Percentiles rank a stretch among this genome's conserved stretches.
These are phyloP conservation scores for Taxillus chinensis DNA, from an alignment of 164 flowering plant genomes.

Conservation along the genomic window DNA sequence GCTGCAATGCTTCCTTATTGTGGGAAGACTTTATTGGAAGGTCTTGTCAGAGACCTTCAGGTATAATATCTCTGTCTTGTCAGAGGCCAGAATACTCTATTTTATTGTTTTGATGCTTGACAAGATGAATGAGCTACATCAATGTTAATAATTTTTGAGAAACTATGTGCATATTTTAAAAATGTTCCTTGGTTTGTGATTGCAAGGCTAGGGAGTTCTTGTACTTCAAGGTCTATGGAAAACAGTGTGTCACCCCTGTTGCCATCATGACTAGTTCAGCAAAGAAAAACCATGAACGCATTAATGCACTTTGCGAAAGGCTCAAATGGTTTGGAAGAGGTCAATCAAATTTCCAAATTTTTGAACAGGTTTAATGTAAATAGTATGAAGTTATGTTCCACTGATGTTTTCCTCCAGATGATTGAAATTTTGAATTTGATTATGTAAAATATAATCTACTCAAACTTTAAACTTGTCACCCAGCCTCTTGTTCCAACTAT, in stretches of 20 bases:
- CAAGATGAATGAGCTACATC: conserved; percentile 1
- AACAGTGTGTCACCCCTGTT: conserved; percentile 91
- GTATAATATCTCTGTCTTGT: conserved; percentile 34
- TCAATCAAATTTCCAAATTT: conserved; percentile 63
- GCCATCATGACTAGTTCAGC: conserved; percentile 98
- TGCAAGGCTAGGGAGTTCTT: conserved; percentile 89
- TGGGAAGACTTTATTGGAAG: conserved; percentile 93
- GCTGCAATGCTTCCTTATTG: conserved; percentile 98
- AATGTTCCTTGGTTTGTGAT: background rate
- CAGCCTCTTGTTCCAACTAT: conserved; percentile 97
- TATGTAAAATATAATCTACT: conserved; percentile 3
- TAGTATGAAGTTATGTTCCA: background rate
- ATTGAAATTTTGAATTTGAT: background rate
- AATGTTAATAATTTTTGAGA: background rate
- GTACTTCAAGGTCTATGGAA: conserved; percentile 74
- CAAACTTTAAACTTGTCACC: conserved; percentile 16
- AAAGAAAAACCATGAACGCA: conserved; percentile 73
- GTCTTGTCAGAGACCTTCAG: conserved; percentile 99
- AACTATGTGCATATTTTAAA: background rate
- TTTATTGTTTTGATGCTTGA: conserved; percentile 9
- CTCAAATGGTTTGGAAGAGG: conserved; percentile 94
- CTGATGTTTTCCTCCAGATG: background rate
- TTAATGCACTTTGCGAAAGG: conserved; percentile 66
- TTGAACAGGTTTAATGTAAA: conserved; percentile 76
- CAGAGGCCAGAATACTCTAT: conserved; percentile 1